Base-by-base conservation (phyloP, 768 basidiomycete species). In the Mycena kentingensis region DNA sequence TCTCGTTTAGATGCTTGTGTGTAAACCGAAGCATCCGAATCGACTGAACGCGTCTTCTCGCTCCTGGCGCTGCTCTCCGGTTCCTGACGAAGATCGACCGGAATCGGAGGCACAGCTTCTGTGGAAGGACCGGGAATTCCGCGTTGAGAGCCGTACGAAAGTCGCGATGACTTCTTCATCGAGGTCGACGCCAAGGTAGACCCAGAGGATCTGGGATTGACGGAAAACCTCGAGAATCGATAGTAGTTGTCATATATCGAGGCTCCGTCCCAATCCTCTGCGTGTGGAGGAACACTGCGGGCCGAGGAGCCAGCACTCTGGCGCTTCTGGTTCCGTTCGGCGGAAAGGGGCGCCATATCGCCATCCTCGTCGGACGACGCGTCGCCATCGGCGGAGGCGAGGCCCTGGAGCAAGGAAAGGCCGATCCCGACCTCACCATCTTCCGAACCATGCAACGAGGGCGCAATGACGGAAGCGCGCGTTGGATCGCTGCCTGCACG, bases 161-260 rank as follows among this genome's bases (percentile, higher is more conserved):
- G 61, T 58, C 70, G 73, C 32, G 74, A 73, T 21, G 64, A 65
- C 26, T 68, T 46, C 36, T 46, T 54, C 13, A 19, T 46, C 22
- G 54, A 49, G 10, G 36, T 39, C 11, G 57, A 58, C 12, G 58
- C 53, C 28, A 49, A 52, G 2, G 58, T 59, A 15, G 58, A 59
- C 28, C 34, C 32, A 29, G 58, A 59, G 27, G 53, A 38, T n/a
- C 58, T 44, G 25, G 43, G 73, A 73, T 73, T 73, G 49, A 81
- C 71, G 0, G 85, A 87, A 46, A 75, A 77, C 5, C 83, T 72
- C 18, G 87, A 87, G 57, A 89, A 89, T 21, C 85, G 77, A 63
- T 91, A 91, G 54, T 88, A 81, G 65, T 59, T 32, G 24, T 91
- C 89, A 56, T 91, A 91, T 45, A 91, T 89, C 2, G 76, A 77